Evolutionary conservation across 768 basidiomycete species (phyloP).

Genomic region (Rubroboletus satanas): DNA sequence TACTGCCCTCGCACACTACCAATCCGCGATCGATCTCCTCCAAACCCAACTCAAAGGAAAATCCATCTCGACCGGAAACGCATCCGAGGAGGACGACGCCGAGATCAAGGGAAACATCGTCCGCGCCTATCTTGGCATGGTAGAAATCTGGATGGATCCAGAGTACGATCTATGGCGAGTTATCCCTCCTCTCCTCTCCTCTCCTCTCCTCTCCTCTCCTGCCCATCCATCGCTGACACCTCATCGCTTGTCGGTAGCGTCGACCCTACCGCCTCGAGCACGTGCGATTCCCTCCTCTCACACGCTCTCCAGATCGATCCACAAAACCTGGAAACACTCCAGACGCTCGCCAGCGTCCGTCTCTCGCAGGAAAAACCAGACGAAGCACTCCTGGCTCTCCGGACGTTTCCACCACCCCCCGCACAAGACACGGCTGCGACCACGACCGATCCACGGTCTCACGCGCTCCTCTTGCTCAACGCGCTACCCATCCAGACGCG

Average conservation of each 20-base stretch:
- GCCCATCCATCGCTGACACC: background rate
- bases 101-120: conserved; percentile 69
- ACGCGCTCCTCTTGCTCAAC: conserved; percentile 32
- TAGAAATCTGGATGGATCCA: conserved; percentile 96
- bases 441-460: conserved; percentile 24
- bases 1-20: conserved; percentile 69
- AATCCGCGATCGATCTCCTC: conserved; percentile 73
- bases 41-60: conserved; percentile 71
- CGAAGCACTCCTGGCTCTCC: conserved; percentile 56
- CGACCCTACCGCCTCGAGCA: conserved; percentile 76
- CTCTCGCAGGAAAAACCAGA: conserved; percentile 84
- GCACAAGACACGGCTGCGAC: background rate
- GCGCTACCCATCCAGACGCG: conserved; percentile 62
- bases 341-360: conserved; percentile 78
- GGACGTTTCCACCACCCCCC: conserved; percentile 17
- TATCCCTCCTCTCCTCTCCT: background rate
- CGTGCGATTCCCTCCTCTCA: conserved; percentile 72
- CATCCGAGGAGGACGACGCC: conserved; percentile 33
- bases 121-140: conserved; percentile 79
- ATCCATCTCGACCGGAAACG: conserved; percentile 40
- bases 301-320: conserved; percentile 73
- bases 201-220: too few species aligned
- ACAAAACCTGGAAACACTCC: conserved; percentile 72
- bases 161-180: conserved; percentile 79
- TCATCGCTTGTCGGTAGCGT: conserved; percentile 45